A percentile compares a stretch with the other conserved stretches of the same genome.
Evolutionary conservation across 352 stramenopile species (phyloP).

Genomic region (Globisporangium mamillatum): DNA sequence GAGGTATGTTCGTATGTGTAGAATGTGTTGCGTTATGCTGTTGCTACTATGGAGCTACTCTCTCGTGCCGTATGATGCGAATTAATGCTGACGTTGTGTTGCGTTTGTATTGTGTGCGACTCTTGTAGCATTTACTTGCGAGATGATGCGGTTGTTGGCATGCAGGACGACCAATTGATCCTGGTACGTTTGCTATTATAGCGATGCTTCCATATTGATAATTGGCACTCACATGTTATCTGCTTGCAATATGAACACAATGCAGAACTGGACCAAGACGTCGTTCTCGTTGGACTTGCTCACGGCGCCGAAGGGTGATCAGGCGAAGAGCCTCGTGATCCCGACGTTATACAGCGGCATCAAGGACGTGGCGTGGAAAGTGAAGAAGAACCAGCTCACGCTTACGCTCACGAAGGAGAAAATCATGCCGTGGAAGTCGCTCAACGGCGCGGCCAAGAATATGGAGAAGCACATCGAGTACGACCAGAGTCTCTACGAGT

Average conservation of each 20-base stretch:
- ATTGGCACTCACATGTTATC: not conserved
- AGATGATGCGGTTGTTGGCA: conserved; percentile 47
- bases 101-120: not conserved
- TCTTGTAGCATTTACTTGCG: conserved; percentile 68
- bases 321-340: conserved; percentile 71
- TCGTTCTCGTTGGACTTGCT: conserved; percentile 76
- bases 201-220: not conserved
- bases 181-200: conserved; percentile 38
- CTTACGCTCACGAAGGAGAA: conserved; percentile 69
- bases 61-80: not conserved
- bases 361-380: conserved; percentile 57
- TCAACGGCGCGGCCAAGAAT: conserved; percentile 80
- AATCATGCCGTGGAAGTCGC: conserved; percentile 60
- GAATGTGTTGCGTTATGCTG: not conserved
- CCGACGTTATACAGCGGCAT: conserved; percentile 69
- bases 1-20: conserved; percentile 26
- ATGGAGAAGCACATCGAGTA: conserved; percentile 86
- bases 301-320: conserved; percentile 27
- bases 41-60: not conserved
- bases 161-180: conserved; percentile 58
- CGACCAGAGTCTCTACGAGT: conserved; percentile 79
- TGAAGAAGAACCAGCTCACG: conserved; percentile 57
- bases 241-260: not conserved
- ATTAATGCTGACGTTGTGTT: not conserved
- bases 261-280: conserved; percentile 76